Evolutionary conservation across 495 filamentous ascomycete species (phyloP).

Genomic region (Jackrogersella multiformis): DNA sequence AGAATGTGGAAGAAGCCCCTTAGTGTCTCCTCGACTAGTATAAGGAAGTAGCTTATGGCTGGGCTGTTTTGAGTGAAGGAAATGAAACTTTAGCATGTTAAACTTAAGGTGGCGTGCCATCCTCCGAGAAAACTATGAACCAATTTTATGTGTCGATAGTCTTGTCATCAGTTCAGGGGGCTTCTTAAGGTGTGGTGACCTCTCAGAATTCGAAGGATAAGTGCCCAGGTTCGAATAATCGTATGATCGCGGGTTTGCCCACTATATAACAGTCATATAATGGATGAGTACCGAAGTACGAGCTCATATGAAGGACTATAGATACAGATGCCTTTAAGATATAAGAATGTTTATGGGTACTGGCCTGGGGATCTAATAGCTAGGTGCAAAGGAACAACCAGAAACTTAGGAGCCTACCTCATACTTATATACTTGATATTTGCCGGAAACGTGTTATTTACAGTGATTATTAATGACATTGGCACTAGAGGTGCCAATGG

Average conservation of each 20-base stretch:
- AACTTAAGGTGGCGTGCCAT: background rate
- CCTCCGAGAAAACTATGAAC: background rate
- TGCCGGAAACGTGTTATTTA: conserved; percentile 8
- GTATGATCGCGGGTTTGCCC: conserved; percentile 23
- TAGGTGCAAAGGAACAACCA: conserved; percentile 2
- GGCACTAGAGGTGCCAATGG: conserved; percentile 21
- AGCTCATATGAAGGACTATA: too few species aligned
- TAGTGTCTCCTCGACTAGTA: background rate
- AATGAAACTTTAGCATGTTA: background rate
- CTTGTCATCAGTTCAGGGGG: background rate
- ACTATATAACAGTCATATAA: conserved; percentile 2
- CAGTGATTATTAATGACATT: conserved; percentile 23
- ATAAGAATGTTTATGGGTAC: background rate
- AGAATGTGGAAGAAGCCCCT: background rate
- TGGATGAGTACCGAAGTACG: background rate
- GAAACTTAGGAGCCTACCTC: conserved; percentile 2
- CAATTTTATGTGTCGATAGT: background rate
- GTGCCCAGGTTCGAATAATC: conserved; percentile 13
- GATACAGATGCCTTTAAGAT: background rate
- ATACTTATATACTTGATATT: conserved; percentile 23
- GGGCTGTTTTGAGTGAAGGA: too few species aligned
- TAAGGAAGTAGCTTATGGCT: background rate
- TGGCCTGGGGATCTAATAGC: background rate
- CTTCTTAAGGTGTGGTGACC: background rate
- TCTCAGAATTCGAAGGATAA: conserved; percentile 11